Percentiles rank a stretch among this genome's conserved stretches.
phyloP scores from a whole-genome alignment of 345 rosid species.

The Rhizophora apiculata region DNA sequence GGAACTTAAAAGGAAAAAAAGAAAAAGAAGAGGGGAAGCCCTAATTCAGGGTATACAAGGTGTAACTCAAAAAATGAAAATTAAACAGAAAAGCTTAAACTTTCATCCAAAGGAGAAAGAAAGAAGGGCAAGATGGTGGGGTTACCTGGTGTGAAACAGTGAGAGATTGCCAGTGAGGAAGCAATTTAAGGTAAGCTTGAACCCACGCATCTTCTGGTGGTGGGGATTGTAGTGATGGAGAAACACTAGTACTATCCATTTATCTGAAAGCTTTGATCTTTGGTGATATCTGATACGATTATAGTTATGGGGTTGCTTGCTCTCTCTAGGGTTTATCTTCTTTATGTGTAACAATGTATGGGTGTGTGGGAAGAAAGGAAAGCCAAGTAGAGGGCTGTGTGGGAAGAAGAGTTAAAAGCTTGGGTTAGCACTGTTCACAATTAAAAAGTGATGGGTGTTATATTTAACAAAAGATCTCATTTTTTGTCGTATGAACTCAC shows the following conservation, averaged over 20 bases:
- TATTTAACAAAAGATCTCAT: too few species aligned
- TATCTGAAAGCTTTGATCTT: background rate
- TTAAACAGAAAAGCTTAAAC: background rate
- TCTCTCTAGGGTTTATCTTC: background rate
- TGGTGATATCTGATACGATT: background rate
- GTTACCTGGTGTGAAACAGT: constrained; percentile 49
- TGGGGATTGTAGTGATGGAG: constrained; percentile 28
- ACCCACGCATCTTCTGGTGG: constrained; percentile 66
- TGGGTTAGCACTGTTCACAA: too few species aligned
- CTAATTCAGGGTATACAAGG: background rate
- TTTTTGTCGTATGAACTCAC: too few species aligned
- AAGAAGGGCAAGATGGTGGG: background rate
- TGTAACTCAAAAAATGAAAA: background rate
- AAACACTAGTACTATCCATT: constrained; percentile 23
- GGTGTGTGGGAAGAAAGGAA: too few species aligned
- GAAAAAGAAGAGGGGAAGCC: background rate
- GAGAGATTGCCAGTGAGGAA: constrained; percentile 59
- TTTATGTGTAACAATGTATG: too few species aligned
- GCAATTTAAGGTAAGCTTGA: constrained; percentile 38
- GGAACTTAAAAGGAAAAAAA: background rate
- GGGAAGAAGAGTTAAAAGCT: too few species aligned
- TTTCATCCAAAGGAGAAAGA: background rate
- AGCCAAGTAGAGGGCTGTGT: too few species aligned
- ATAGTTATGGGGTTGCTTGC: background rate
- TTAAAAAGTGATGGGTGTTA: too few species aligned